A percentile compares a stretch with the other conserved stretches of the same genome.
These are phyloP conservation scores for Colletotrichum nymphaeae DNA, from an alignment of 2,329 filamentous ascomycete species.

Conservation along the genomic window DNA sequence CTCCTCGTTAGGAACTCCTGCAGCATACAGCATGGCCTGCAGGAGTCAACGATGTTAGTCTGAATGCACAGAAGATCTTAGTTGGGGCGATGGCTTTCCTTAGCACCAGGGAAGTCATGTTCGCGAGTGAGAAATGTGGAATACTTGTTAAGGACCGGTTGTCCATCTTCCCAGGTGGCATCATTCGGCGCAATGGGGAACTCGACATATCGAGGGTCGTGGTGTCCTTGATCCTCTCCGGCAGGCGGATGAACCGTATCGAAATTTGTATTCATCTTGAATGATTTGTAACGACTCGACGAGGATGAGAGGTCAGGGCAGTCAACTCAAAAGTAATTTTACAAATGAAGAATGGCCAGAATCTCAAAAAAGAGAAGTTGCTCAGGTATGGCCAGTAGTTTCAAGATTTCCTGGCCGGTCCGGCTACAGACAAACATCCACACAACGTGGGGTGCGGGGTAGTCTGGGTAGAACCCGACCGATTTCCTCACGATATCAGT, in stretches of 20 bases:
- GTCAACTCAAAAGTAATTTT: background rate
- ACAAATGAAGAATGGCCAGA: background rate
- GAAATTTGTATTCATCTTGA: background rate
- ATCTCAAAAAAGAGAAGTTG: background rate
- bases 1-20: conserved; percentile 84
- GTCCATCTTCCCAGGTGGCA: conserved; percentile 17
- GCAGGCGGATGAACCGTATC: background rate
- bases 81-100: background rate
- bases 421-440: background rate
- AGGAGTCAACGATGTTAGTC: background rate
- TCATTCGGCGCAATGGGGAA: background rate
- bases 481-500: background rate
- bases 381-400: background rate
- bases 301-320: background rate
- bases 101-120: conserved; percentile 19
- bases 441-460: background rate
- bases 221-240: background rate
- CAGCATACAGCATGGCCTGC: conserved; percentile 94
- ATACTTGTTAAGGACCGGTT: conserved; percentile 17
- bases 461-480: background rate
- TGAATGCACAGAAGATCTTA: background rate
- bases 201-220: background rate
- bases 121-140: conserved; percentile 12
- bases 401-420: background rate
- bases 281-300: background rate